Evolutionary conservation across 2,329 filamentous ascomycete species (phyloP), one percentile per base, ranked within the genome.

Genomic region (Ciborinia camelliae): DNA sequence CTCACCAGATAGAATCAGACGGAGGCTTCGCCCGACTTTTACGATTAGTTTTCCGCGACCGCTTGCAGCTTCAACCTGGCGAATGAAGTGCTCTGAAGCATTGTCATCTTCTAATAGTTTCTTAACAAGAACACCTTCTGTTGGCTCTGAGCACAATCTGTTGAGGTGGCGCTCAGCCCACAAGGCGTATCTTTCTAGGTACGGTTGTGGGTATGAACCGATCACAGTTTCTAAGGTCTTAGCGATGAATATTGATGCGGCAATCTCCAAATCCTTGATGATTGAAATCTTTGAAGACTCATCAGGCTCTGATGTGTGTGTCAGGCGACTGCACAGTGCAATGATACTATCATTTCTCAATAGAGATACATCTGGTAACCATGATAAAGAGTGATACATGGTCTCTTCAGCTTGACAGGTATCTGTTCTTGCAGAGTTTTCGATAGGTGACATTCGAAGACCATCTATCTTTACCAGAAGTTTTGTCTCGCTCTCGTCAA

Each of bases 301-400:
- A 37, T 23, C 28, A 55, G 8, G 8, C 20, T 41, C 35, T 14
- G 35, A 26, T 15, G 2, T 30, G 14, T 30, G 18, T 18, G 48
- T 32, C 18, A 30, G 14, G 28, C 26, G 26, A 4, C 20, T 55
- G 35, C 52, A 55, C 8, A 41, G 4, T 7, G 32, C 37, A n/a
- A 55, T 37, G 10, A 55, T 55, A 15, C 14, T 10, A 55, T 55
- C 20, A 39, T 26, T 20, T 10, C 15, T 55, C 14, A 39, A 41
- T n/a, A 55, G 12, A 55, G 20, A 39, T 28, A 41, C 10, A 26
- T 55, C 52, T 39, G 52, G 52, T 15, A 55, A 55, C 52, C 20
- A 55, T n/a, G 32, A 55, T 26, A 55, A 41, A 4, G n/a, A 55
- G 32, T 55, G 52, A 26, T 9, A 55, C 35, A 55, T 55, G 37